phyloP scores from a whole-genome alignment of 768 basidiomycete genomes.

The Termitomyces sp. region DNA sequence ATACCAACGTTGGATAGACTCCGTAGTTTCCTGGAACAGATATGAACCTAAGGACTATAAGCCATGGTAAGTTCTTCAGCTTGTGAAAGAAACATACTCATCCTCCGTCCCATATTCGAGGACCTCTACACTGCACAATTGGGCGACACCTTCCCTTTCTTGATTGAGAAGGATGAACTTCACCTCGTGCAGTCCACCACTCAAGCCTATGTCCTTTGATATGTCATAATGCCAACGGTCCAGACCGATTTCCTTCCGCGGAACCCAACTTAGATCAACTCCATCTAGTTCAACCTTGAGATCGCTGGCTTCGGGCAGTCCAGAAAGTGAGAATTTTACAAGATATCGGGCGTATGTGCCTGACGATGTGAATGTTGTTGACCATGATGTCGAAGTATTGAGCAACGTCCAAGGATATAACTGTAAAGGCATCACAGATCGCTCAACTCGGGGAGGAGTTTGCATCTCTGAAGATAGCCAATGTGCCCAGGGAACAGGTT shows the following conservation, averaged over 20 bases:
- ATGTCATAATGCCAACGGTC: conserved; percentile 79
- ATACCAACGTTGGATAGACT: conserved; percentile 65
- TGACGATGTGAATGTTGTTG: conserved; percentile 54
- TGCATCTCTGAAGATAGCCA: conserved; percentile 46
- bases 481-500: conserved; percentile 58
- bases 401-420: conserved; percentile 72
- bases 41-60: conserved; percentile 44
- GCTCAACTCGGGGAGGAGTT: conserved; percentile 45
- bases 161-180: conserved; percentile 48
- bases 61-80: neutral
- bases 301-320: conserved; percentile 48
- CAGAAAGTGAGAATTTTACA: conserved; percentile 69
- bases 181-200: conserved; percentile 50
- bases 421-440: conserved; percentile 71
- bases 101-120: conserved; percentile 61
- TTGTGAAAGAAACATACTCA: conserved; percentile 23
- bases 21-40: conserved; percentile 52
- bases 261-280: conserved; percentile 51
- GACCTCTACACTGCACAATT: conserved; percentile 73
- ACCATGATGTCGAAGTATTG: conserved; percentile 54
- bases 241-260: conserved; percentile 47
- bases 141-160: conserved; percentile 47
- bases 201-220: conserved; percentile 30
- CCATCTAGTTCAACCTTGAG: conserved; percentile 59
- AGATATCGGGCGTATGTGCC: conserved; percentile 57